Base-by-base conservation (phyloP, 1,284 basidiomycete species). In the Sphaerobolus stellatus region DNA sequence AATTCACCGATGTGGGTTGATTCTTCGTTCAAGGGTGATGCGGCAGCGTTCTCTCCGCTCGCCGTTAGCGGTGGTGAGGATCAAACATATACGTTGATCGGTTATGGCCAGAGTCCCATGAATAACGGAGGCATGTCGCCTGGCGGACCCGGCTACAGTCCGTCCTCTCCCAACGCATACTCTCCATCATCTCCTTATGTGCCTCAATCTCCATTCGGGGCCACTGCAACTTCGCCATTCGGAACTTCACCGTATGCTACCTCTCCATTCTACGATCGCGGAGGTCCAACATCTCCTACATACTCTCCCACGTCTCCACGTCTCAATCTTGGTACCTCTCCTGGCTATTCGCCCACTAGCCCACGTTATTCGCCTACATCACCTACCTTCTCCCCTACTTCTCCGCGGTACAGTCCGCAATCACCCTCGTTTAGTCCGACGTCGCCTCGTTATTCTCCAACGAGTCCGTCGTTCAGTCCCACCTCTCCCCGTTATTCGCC, bases 11-110 rank as follows among this genome's bases (percentile, higher is more conserved):
- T 86, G 59, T 90, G 88, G 86, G 81, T 85, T 60, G 76, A 77
- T 14, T 78, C 80, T 22, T 71, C 78, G 57, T 88, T 91, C 74
- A 86, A 86, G 66, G 90, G 91, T 52, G 91, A 94, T 59, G 81
- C 88, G 7, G 92, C 92, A 27, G 85, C 91, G 0, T 99, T 99
- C 82, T 97, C 95, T 30, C 97, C 97, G 0, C 84, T 99, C 47
- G 92, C 91, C 29, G 86, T 88, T 61, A 92, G 89, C 57, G 91
- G 90, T 52, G 90, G 88, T 48, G 90, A 92, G 55, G 75, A 83
- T 0, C 79, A 84, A 22, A 86, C 80, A 48, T 91, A 88, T 75
- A 83, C 77, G 55, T 88, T 81, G 66, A 78, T 88, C 57, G 82
- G 81, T 1, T 93, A 86, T 60, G 90, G 91, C 6, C 86, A 88